Conservation (phyloP, 768 basidiomycete species). For the Mycena maculata region DNA sequence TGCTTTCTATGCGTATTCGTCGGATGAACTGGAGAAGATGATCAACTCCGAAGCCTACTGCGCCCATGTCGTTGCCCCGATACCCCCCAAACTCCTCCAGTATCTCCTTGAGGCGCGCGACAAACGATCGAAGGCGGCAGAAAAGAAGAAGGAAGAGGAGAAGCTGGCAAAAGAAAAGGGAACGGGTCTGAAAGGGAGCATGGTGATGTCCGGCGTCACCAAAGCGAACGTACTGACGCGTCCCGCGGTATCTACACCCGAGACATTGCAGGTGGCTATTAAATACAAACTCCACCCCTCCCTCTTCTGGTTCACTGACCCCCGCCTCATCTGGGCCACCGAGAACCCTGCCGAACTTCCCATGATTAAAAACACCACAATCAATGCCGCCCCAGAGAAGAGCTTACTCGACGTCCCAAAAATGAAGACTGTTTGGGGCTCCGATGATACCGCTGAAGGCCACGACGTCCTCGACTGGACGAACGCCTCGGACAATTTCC, state of each 20-base stretch:
- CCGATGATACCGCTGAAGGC: too few relatives aligned
- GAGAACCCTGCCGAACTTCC: too few relatives aligned
- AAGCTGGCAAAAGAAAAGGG: not conserved
- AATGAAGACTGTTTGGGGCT: too few relatives aligned
- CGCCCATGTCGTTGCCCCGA: slow-evolving; percentile 31
- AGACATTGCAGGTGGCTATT: not conserved
- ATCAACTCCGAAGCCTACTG: not conserved
- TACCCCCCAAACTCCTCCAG: not conserved
- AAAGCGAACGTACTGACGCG: not conserved
- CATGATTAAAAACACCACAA: too few relatives aligned
- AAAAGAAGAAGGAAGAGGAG: not conserved
- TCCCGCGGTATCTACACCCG: not conserved
- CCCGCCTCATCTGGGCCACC: not conserved
- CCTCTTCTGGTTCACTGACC: not conserved
- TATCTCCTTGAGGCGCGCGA: not conserved
- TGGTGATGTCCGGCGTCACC: not conserved
- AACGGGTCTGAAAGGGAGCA: not conserved
- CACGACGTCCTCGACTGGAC: too few relatives aligned
- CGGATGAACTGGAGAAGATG: not conserved
- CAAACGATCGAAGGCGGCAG: not conserved
- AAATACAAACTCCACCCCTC: not conserved
- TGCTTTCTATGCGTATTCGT: not conserved
- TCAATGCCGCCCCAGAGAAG: too few relatives aligned
- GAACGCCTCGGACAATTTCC: too few relatives aligned
- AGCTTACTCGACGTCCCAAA: too few relatives aligned